A percentile compares a stretch with the other conserved stretches of the same genome.
Evolutionary conservation across 345 rosid species (phyloP).

Genomic region (Rubroshorea leprosula): DNA sequence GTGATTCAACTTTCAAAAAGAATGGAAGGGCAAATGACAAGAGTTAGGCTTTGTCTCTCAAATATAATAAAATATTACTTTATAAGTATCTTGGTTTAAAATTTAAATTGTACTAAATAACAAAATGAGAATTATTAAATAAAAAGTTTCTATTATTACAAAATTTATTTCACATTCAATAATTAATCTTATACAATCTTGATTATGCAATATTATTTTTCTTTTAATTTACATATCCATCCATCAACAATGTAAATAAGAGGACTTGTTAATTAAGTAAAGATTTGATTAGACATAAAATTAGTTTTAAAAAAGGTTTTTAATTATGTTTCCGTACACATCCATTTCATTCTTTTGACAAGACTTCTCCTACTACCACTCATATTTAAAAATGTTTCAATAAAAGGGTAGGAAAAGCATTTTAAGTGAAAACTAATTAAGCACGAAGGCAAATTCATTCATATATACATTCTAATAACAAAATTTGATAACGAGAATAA

Average conservation of each 20-base stretch:
- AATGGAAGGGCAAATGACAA: background rate
- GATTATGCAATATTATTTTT: no score
- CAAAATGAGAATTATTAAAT: no score
- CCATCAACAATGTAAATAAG: background rate
- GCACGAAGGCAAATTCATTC: background rate
- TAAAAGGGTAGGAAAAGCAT: no score
- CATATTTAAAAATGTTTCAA: slow-evolving; percentile 3
- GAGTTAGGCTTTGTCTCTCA: background rate
- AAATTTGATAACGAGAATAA: slow-evolving; percentile 9
- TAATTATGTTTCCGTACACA: background rate
- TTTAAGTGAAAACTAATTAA: no score
- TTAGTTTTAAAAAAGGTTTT: background rate
- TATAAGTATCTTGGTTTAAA: no score
- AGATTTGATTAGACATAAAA: background rate
- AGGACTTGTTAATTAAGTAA: background rate
- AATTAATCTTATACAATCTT: no score
- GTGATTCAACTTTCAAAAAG: slow-evolving; percentile 7
- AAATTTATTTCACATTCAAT: no score
- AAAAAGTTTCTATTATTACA: no score
- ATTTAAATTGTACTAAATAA: no score
- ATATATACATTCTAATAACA: background rate
- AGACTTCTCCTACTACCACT: background rate
- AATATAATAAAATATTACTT: background rate
- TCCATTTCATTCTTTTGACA: background rate
- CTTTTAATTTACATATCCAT: background rate